These are phyloP conservation scores for Ilyonectria destructans DNA, from an alignment of 2,329 filamentous ascomycete genomes.

Conservation along the genomic window DNA sequence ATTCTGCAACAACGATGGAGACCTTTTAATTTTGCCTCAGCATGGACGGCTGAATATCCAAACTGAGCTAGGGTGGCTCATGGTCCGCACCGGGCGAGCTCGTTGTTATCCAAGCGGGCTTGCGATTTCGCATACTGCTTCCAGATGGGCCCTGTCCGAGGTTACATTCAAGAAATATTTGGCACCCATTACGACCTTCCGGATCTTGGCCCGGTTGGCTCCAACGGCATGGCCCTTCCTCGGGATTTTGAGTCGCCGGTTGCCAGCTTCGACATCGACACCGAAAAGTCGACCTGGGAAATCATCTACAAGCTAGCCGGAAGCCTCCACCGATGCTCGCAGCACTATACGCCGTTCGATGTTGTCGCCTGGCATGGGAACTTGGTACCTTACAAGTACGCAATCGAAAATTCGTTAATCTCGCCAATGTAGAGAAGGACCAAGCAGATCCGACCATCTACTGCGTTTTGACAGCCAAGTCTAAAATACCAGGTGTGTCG, in stretches of 20 bases:
- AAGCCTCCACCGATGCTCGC: constrained; percentile 71
- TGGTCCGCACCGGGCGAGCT: constrained; percentile 84
- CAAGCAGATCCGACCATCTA: constrained; percentile 78
- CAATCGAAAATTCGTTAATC: constrained; percentile 81
- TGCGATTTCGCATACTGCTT: constrained; percentile 80
- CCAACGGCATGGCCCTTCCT: constrained; percentile 79
- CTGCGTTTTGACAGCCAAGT: constrained; percentile 74
- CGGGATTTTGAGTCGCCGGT: constrained; percentile 82
- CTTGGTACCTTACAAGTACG: constrained; percentile 78
- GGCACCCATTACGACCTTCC: constrained; percentile 79
- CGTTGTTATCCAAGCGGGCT: constrained; percentile 79
- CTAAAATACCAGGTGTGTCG: constrained; percentile 68
- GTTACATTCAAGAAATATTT: constrained; percentile 83
- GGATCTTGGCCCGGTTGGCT: constrained; percentile 81
- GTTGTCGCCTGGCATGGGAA: constrained; percentile 81
- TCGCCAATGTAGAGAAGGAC: constrained; percentile 72
- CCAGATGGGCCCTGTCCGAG: constrained; percentile 74
- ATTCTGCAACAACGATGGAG: constrained; percentile 72
- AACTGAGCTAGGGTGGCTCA: constrained; percentile 81
- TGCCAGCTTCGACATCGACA: constrained; percentile 70
- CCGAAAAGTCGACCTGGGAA: constrained; percentile 57
- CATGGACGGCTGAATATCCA: constrained; percentile 81
- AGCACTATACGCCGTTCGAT: constrained; percentile 78
- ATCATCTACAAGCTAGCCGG: constrained; percentile 75
- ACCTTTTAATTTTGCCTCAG: constrained; percentile 82